A percentile compares a stretch with the other conserved stretches of the same genome.
Evolutionary conservation across 768 basidiomycete species (phyloP).

Genomic region (Leccinum longicurvipes): DNA sequence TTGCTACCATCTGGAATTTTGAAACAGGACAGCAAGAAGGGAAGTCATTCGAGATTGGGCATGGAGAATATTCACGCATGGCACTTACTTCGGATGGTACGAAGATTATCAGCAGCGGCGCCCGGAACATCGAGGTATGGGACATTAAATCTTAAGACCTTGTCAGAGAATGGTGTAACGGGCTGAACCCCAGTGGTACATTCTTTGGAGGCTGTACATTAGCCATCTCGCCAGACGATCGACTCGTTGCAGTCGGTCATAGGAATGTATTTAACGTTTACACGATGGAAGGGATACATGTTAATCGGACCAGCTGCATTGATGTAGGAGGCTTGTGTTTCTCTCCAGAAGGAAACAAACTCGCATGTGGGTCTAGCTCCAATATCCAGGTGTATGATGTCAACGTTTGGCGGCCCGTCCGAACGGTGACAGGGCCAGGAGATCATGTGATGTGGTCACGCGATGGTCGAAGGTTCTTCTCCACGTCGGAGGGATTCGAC

Average conservation of each 20-base stretch:
- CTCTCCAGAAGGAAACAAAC: not conserved
- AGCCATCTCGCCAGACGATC: not conserved
- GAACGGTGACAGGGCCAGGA: not conserved
- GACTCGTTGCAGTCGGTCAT: not conserved
- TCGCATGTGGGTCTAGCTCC: not conserved
- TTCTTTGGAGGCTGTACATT: not conserved
- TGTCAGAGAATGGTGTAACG: not conserved
- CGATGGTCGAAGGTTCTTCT: not conserved
- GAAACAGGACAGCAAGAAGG: slow-evolving; percentile 2
- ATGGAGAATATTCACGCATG: not conserved
- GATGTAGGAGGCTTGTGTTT: not conserved
- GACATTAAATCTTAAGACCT: not conserved
- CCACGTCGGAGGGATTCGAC: not conserved
- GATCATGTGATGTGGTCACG: slow-evolving; percentile 1
- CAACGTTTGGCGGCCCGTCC: not conserved
- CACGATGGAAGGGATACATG: not conserved
- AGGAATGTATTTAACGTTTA: not conserved
- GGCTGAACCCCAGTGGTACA: not conserved
- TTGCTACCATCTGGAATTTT: slow-evolving; percentile 1
- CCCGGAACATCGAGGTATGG: not conserved
- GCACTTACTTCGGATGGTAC: not conserved
- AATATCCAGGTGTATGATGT: slow-evolving; percentile 2
- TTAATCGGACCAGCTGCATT: not conserved
- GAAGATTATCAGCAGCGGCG: not conserved
- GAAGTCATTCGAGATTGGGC: not conserved